A percentile compares a stretch with the other conserved stretches of the same genome.
Conservation (phyloP, 1,139 yeast species). For the Candida mesenterica region DNA sequence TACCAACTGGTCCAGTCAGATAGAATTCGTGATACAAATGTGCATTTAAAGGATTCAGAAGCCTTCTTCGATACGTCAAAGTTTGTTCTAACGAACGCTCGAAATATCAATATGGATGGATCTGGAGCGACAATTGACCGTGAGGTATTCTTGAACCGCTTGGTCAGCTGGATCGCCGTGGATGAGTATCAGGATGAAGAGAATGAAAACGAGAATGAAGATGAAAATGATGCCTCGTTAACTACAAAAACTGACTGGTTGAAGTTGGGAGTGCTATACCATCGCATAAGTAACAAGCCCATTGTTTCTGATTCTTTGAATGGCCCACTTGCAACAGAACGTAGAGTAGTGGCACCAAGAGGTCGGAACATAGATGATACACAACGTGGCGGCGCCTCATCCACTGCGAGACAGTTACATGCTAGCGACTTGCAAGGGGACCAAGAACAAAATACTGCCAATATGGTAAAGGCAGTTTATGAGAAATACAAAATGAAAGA, state of each 20-base stretch:
- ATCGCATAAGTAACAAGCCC: slow-evolving; percentile 47
- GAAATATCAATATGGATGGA: slow-evolving; percentile 56
- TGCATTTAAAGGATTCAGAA: slow-evolving; percentile 38
- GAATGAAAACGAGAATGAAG: slow-evolving; percentile 12
- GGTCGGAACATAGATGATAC: slow-evolving; percentile 45
- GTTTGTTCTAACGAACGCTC: slow-evolving; percentile 51
- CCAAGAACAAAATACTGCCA: slow-evolving; percentile 57
- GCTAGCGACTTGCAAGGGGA: slow-evolving; percentile 50
- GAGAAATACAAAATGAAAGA: slow-evolving; percentile 31
- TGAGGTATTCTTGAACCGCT: slow-evolving; percentile 42
- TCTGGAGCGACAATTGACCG: slow-evolving; percentile 48
- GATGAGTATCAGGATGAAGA: slow-evolving; percentile 10
- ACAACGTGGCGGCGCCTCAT: slow-evolving; percentile 29
- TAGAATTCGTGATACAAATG: slow-evolving; percentile 24
- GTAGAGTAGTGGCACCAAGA: slow-evolving; percentile 39
- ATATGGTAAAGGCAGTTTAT: slow-evolving; percentile 54
- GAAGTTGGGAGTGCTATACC: slow-evolving; percentile 55
- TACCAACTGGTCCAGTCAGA: slow-evolving; percentile 32
- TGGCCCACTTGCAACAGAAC: slow-evolving; percentile 72
- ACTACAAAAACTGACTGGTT: slow-evolving; percentile 50
- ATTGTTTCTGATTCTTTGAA: slow-evolving; percentile 58
- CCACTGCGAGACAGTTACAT: slow-evolving; percentile 56
- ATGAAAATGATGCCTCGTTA: slow-evolving; percentile 1
- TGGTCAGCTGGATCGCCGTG: slow-evolving; percentile 24
- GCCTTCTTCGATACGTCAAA: slow-evolving; percentile 39